Evolutionary conservation across 2,329 filamentous ascomycete genomes (phyloP).

Genomic region (Alternaria sp.): DNA sequence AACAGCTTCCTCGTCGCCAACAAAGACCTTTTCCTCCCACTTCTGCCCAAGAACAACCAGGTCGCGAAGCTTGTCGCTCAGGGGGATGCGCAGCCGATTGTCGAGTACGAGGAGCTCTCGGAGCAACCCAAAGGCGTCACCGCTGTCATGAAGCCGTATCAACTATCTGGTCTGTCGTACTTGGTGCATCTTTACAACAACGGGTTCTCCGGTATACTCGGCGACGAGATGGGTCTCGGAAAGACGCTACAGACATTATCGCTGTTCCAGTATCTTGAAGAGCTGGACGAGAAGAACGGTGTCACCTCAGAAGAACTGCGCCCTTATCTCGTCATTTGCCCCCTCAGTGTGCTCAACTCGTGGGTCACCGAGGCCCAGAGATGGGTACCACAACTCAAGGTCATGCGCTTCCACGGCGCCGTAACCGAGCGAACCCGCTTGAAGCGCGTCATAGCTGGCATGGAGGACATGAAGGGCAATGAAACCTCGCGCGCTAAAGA

Average conservation of each 20-base stretch:
- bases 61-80: slow-evolving; percentile 47
- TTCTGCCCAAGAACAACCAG: slow-evolving; percentile 54
- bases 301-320: slow-evolving; percentile 68
- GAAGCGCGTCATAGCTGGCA: slow-evolving; percentile 56
- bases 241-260: slow-evolving; percentile 99
- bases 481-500: slow-evolving; percentile 77
- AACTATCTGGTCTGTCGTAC: slow-evolving; percentile 96
- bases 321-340: slow-evolving; percentile 94
- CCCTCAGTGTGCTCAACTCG: slow-evolving; percentile 93
- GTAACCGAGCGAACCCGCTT: slow-evolving; percentile 81
- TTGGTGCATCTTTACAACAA: slow-evolving; percentile 99
- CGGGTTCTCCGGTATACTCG: slow-evolving; percentile 96
- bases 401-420: slow-evolving; percentile 94
- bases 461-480: slow-evolving; percentile 55
- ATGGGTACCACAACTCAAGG: slow-evolving; percentile 86
- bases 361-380: slow-evolving; percentile 98
- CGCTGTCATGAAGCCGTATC: slow-evolving; percentile 85
- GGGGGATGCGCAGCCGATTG: slow-evolving; percentile 28
- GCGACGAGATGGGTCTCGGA: slow-evolving; percentile 98
- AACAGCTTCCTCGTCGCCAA: slow-evolving; percentile 55
- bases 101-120: slow-evolving; percentile 51
- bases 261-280: slow-evolving; percentile 93
- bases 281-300: slow-evolving; percentile 70
- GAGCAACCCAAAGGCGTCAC: slow-evolving; percentile 56
- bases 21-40: slow-evolving; percentile 55